Conservation (phyloP, 2,329 filamentous ascomycete species). For the Chaetomiaceae sp. region DNA sequence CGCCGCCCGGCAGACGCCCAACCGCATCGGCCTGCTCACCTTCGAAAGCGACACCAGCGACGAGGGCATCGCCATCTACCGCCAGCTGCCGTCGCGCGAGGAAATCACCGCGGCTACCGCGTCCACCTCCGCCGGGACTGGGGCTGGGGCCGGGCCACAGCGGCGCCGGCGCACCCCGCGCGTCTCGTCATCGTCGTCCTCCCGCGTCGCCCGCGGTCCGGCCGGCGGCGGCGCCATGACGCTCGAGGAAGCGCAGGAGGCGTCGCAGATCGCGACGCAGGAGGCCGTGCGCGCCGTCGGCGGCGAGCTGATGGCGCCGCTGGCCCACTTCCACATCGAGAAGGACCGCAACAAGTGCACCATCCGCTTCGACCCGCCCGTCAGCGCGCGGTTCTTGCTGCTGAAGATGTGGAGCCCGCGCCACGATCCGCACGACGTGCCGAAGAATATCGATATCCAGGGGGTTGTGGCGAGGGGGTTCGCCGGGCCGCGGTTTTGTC, state of each 20-base stretch:
- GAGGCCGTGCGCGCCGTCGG: conserved; percentile 52
- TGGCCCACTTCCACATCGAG: conserved; percentile 79
- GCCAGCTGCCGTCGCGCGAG: conserved; percentile 15
- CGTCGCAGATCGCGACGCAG: conserved; percentile 48
- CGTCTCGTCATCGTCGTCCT: neutral
- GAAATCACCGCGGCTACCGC: too few relatives aligned
- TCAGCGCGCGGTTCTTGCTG: conserved; percentile 76
- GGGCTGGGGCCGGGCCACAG: too few relatives aligned
- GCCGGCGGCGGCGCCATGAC: conserved; percentile 25
- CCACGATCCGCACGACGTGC: conserved; percentile 44
- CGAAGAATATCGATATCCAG: conserved; percentile 77
- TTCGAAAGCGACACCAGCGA: conserved; percentile 46
- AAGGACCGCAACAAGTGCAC: conserved; percentile 78
- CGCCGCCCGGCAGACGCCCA: conserved; percentile 36
- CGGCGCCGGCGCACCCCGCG: conserved; percentile 5
- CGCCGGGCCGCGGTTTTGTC: conserved; percentile 79
- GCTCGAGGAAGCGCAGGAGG: conserved; percentile 38
- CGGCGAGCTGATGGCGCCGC: conserved; percentile 59
- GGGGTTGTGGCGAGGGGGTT: conserved; percentile 78
- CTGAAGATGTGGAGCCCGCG: conserved; percentile 85
- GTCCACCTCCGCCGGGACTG: too few relatives aligned
- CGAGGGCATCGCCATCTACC: conserved; percentile 25
- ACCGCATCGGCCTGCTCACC: conserved; percentile 49
- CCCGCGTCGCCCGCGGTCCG: conserved; percentile 10
- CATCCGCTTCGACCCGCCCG: conserved; percentile 75